A percentile compares a stretch with the other conserved stretches of the same genome.
Evolutionary conservation across 495 filamentous ascomycete species (phyloP).

Genomic region (Cercophora sp.): DNA sequence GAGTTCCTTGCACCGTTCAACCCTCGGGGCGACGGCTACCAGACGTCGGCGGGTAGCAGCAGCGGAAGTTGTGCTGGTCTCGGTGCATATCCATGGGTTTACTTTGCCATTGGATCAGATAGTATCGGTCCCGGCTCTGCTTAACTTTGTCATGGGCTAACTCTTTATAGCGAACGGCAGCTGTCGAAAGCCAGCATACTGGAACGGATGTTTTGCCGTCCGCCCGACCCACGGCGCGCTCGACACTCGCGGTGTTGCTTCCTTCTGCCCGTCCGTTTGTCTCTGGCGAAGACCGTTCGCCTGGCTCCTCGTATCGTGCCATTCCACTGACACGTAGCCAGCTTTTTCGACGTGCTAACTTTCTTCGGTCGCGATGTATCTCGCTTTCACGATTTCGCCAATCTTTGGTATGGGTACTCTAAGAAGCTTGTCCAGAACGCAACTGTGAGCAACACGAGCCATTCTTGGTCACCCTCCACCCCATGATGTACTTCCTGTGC

Average conservation of each 20-base stretch:
- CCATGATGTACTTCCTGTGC: no score
- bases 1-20: slow-evolving; percentile 2
- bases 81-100: slow-evolving; percentile 8
- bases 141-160: no score
- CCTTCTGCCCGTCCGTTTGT: no score
- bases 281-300: slow-evolving; percentile 2
- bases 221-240: slow-evolving; percentile 1
- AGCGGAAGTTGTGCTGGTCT: neutral
- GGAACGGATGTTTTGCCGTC: slow-evolving; percentile 13
- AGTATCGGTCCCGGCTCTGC: no score
- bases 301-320: neutral
- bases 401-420: slow-evolving; percentile 4
- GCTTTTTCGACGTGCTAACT: slow-evolving; percentile 2
- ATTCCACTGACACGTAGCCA: neutral
- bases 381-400: slow-evolving; percentile 5
- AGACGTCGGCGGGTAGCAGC: slow-evolving; percentile 5
- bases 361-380: slow-evolving; percentile 8
- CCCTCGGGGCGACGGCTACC: slow-evolving; percentile 8
- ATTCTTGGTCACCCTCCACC: no score
- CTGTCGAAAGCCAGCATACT: slow-evolving; percentile 6
- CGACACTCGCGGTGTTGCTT: neutral
- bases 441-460: neutral
- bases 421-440: neutral
- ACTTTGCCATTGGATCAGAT: slow-evolving; percentile 11
- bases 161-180: slow-evolving; percentile 12